A percentile compares a stretch with the other conserved stretches of the same genome.
Evolutionary conservation across 768 basidiomycete species (phyloP).

Genomic region (Suillus hirtellus): DNA sequence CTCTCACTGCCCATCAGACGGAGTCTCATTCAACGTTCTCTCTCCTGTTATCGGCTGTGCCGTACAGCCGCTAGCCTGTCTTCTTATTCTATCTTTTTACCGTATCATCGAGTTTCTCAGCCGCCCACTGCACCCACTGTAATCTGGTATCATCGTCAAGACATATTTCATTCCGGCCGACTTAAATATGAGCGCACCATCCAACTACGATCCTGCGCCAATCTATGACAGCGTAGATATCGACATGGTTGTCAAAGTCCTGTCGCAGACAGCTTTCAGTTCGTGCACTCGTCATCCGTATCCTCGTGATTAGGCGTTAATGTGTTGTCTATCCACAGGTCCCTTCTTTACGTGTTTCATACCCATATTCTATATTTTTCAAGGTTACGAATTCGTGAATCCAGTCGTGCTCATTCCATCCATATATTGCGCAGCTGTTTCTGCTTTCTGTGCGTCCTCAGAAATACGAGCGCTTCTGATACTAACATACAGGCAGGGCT

Average conservation of each 20-base stretch:
- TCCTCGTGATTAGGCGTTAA: slow-evolving; percentile 6
- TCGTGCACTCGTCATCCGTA: slow-evolving; percentile 27
- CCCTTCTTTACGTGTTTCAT: slow-evolving; percentile 85
- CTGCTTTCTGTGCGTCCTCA: slow-evolving; percentile 61
- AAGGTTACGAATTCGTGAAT: slow-evolving; percentile 55
- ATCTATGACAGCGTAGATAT: slow-evolving; percentile 73
- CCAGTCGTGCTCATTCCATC: slow-evolving; percentile 51
- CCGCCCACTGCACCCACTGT: neutral
- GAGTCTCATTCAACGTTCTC: neutral
- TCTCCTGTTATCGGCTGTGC: neutral
- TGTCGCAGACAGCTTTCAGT: slow-evolving; percentile 81
- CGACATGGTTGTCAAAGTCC: slow-evolving; percentile 77
- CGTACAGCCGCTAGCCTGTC: neutral
- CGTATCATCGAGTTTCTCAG: neutral
- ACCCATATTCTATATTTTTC: slow-evolving; percentile 76
- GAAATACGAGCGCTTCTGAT: neutral
- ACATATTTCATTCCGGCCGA: neutral
- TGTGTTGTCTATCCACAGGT: slow-evolving; percentile 42
- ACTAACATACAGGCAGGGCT: slow-evolving; percentile 48
- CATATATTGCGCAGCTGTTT: slow-evolving; percentile 59
- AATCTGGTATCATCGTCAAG: neutral
- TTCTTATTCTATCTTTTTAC: neutral
- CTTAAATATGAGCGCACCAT: slow-evolving; percentile 21
- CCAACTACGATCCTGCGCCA: slow-evolving; percentile 41
- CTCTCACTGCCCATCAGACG: neutral